Conservation (phyloP, 768 basidiomycete species). For the Tulasnella sp. region DNA sequence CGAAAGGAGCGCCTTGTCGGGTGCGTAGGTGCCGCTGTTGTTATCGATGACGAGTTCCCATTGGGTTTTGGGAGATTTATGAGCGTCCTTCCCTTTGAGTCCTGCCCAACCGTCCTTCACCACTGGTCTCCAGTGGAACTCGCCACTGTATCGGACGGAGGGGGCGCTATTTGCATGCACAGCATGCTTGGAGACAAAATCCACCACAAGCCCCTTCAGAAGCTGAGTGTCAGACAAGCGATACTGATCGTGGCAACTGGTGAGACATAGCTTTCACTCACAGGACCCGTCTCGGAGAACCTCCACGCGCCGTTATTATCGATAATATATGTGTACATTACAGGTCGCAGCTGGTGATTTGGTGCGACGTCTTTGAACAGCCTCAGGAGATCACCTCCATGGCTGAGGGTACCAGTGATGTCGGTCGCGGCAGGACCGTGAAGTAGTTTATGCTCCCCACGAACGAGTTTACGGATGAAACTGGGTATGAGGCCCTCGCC, state of each 20-base stretch:
- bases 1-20: slow-evolving; percentile 51
- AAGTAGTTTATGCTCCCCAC: slow-evolving; percentile 59
- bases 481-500: slow-evolving; percentile 42
- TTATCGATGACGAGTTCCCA: slow-evolving; percentile 87
- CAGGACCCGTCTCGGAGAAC: slow-evolving; percentile 17
- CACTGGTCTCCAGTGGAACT: slow-evolving; percentile 44
- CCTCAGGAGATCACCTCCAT: slow-evolving; percentile 34
- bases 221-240: not conserved
- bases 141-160: slow-evolving; percentile 59
- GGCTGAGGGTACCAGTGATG: slow-evolving; percentile 47
- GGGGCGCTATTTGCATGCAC: slow-evolving; percentile 64
- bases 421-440: slow-evolving; percentile 58
- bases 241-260: too few species aligned
- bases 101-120: slow-evolving; percentile 1
- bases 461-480: slow-evolving; percentile 56
- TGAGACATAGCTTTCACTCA: not conserved
- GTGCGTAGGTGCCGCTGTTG: slow-evolving; percentile 61
- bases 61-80: slow-evolving; percentile 29
- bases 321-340: slow-evolving; percentile 79
- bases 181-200: slow-evolving; percentile 59
- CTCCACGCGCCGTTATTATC: slow-evolving; percentile 10
- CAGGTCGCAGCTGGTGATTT: slow-evolving; percentile 46
- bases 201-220: slow-evolving; percentile 6
- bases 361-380: slow-evolving; percentile 8
- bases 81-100: not conserved